These are phyloP conservation scores for Fomitopsis pinicola DNA, from an alignment of 1,284 basidiomycete genomes.

Conservation along the genomic window DNA sequence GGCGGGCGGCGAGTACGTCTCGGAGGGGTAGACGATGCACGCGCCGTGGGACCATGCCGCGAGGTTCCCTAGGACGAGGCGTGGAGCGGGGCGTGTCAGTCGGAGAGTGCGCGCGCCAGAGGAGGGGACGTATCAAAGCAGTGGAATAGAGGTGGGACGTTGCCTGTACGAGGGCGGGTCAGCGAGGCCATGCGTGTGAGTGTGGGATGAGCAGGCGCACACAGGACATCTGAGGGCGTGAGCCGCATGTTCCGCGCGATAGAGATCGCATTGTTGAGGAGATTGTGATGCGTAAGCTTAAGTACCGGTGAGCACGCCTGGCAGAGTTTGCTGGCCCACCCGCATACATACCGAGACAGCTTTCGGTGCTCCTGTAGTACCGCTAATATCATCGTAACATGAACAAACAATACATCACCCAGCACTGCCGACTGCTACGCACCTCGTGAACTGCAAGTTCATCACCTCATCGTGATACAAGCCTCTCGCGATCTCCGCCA, in stretches of 20 bases:
- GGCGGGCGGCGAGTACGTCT: conserved; percentile 56
- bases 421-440: background rate
- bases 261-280: conserved; percentile 74
- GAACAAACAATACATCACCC: background rate
- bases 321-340: background rate
- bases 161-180: conserved; percentile 41
- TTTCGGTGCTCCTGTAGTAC: conserved; percentile 76
- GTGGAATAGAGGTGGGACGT: conserved; percentile 78
- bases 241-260: conserved; percentile 71
- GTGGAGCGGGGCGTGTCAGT: conserved; percentile 29
- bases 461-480: conserved; percentile 65
- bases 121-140: conserved; percentile 47
- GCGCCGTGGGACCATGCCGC: conserved; percentile 76
- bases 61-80: conserved; percentile 78
- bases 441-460: conserved; percentile 84
- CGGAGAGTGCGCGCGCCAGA: background rate
- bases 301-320: background rate
- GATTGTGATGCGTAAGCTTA: conserved; percentile 71
- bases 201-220: conserved; percentile 35
- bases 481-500: conserved; percentile 36
- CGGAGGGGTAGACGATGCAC: conserved; percentile 72
- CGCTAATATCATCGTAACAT: conserved; percentile 36
- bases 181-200: background rate
- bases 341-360: conserved; percentile 58
- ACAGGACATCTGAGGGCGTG: conserved; percentile 59